These are phyloP conservation scores for Collariella sp. DNA, from an alignment of 495 filamentous ascomycete species.

Conservation along the genomic window DNA sequence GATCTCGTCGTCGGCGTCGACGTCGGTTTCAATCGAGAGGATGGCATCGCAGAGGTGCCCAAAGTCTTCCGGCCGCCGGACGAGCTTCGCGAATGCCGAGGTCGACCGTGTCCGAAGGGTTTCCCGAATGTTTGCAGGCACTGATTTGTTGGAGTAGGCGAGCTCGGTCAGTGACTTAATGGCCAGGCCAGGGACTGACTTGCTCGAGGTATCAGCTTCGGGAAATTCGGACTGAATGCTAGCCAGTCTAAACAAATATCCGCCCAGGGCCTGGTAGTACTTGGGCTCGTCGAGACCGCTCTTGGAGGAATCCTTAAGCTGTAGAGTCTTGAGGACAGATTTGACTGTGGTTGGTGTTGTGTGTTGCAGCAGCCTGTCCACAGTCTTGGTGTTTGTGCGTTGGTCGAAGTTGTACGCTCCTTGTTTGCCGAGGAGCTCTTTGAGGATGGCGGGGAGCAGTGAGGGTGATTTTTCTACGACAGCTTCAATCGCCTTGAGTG, in stretches of 20 bases:
- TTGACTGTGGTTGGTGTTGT: conserved; percentile 48
- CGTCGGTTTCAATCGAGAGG: conserved; percentile 39
- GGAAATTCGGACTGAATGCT: conserved; percentile 16
- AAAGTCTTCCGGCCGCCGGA: conserved; percentile 51
- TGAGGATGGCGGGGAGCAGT: conserved; percentile 51
- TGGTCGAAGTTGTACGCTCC: conserved; percentile 78
- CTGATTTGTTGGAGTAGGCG: conserved; percentile 43
- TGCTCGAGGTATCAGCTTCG: conserved; percentile 11
- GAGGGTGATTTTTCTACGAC: conserved; percentile 57
- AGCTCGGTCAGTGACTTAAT: conserved; percentile 40
- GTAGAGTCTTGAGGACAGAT: conserved; percentile 36
- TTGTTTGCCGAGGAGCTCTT: conserved; percentile 55
- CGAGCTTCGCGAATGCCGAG: conserved; percentile 56
- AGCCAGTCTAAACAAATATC: conserved; percentile 43
- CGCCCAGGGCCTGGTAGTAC: conserved; percentile 43
- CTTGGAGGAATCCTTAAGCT: conserved; percentile 24
- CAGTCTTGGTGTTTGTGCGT: conserved; percentile 77
- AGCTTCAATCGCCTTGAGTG: conserved; percentile 56
- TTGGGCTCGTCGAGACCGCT: conserved; percentile 30
- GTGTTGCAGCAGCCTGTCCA: conserved; percentile 62
- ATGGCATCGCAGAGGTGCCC: conserved; percentile 42
- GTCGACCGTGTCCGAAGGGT: conserved; percentile 59
- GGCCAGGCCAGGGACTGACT: conserved; percentile 32
- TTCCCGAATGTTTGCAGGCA: conserved; percentile 53
- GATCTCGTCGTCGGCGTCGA: conserved; percentile 54